These are phyloP conservation scores for Parasarocladium wereldwijsianum DNA, from an alignment of 2,329 filamentous ascomycete genomes.

Conservation along the genomic window DNA sequence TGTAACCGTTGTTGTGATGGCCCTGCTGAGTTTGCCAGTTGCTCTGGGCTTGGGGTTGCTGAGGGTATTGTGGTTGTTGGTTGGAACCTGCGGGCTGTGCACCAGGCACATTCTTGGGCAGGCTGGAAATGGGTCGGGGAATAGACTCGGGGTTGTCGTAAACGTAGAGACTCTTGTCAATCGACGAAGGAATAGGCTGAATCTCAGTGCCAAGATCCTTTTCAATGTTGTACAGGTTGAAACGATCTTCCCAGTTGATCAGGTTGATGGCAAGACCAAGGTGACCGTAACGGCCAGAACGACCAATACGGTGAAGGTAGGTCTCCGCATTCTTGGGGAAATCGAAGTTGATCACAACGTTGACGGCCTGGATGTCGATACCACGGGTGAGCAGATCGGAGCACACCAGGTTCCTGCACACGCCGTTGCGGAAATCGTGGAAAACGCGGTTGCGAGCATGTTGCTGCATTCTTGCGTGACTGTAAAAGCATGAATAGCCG, in stretches of 20 bases:
- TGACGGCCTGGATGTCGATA: conserved; percentile 98
- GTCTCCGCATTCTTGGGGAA: conserved; percentile 99
- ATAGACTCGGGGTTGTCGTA: conserved; percentile 95
- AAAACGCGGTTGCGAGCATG: conserved; percentile 95
- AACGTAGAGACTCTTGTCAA: conserved; percentile 96
- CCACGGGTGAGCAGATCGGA: conserved; percentile 94
- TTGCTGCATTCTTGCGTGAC: conserved; percentile 95
- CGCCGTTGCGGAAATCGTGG: conserved; percentile 96
- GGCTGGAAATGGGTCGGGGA: conserved; percentile 57
- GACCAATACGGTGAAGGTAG: conserved; percentile 94
- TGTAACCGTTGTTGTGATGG: conserved; percentile 21
- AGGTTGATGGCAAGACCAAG: conserved; percentile 95
- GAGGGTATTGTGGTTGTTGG: conserved; percentile 15
- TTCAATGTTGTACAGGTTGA: conserved; percentile 98
- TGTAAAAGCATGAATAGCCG: conserved; percentile 99
- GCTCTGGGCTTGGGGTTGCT: conserved; percentile 15
- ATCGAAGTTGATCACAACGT: conserved; percentile 99
- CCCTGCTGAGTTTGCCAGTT: conserved; percentile 27
- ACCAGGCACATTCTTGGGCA: conserved; percentile 16
- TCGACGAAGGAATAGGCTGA: conserved; percentile 81
- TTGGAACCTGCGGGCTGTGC: conserved; percentile 11
- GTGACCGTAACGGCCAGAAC: conserved; percentile 93
- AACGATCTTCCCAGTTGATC: conserved; percentile 98
- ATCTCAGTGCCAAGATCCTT: conserved; percentile 96
- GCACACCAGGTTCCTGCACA: conserved; percentile 95